These are phyloP conservation scores for Suillus subalutaceus DNA, from an alignment of 768 basidiomycete genomes.

Conservation along the genomic window DNA sequence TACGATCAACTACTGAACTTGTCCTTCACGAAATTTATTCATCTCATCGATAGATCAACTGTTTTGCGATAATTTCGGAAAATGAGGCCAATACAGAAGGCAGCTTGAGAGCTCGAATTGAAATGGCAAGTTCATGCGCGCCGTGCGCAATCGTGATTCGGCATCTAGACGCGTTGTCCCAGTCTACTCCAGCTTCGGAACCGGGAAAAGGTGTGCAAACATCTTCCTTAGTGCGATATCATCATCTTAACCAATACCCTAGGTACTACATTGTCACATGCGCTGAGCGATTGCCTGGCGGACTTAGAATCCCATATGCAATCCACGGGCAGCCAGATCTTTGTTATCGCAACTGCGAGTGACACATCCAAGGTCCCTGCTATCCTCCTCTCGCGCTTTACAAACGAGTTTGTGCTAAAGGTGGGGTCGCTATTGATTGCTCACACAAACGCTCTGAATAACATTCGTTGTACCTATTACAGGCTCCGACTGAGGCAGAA, in stretches of 20 bases:
- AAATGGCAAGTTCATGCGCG: slow-evolving; percentile 74
- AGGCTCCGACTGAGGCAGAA: slow-evolving; percentile 85
- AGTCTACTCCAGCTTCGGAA: slow-evolving; percentile 66
- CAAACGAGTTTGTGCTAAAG: slow-evolving; percentile 80
- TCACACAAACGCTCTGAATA: background rate
- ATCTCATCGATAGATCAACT: slow-evolving; percentile 64
- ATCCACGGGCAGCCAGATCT: slow-evolving; percentile 73
- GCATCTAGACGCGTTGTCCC: slow-evolving; percentile 78
- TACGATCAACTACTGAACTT: slow-evolving; percentile 23
- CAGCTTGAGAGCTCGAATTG: slow-evolving; percentile 69
- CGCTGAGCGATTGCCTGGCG: slow-evolving; percentile 65
- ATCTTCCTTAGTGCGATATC: background rate
- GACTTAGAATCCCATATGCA: slow-evolving; percentile 45
- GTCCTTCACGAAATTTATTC: background rate
- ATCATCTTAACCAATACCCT: slow-evolving; percentile 4
- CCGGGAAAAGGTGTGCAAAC: slow-evolving; percentile 58
- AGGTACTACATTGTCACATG: slow-evolving; percentile 63
- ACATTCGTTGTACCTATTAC: slow-evolving; percentile 5
- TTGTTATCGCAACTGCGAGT: slow-evolving; percentile 75
- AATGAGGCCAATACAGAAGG: slow-evolving; percentile 76
- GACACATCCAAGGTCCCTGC: slow-evolving; percentile 67
- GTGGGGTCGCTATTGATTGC: slow-evolving; percentile 39
- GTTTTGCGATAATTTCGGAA: slow-evolving; percentile 82
- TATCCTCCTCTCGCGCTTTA: slow-evolving; percentile 72
- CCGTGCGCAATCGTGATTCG: slow-evolving; percentile 85